Percentiles rank a stretch among this genome's conserved stretches.
phyloP scores from a whole-genome alignment of 1,139 yeast species.

The Candida tetrigidarum region DNA sequence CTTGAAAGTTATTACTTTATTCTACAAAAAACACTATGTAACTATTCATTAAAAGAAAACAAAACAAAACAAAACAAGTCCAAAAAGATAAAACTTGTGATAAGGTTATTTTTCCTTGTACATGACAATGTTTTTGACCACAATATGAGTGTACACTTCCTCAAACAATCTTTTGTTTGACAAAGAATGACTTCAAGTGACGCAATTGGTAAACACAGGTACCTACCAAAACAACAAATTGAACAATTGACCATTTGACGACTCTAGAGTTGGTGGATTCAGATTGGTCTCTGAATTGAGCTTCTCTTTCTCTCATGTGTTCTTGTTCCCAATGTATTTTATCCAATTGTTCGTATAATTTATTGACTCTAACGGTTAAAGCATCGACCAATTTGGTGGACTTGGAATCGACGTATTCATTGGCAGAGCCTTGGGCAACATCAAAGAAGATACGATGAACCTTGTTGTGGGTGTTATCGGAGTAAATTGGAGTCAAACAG shows the following conservation, averaged over 20 bases:
- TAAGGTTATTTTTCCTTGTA: no score
- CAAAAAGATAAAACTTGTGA: no score
- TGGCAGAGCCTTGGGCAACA: conserved; percentile 50
- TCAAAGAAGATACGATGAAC: conserved; percentile 50
- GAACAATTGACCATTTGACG: conserved; percentile 50
- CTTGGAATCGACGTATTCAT: conserved; percentile 53
- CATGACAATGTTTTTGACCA: no score
- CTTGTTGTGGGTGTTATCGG: conserved; percentile 37
- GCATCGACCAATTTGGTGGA: conserved; percentile 47
- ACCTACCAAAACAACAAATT: conserved; percentile 49
- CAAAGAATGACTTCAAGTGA: conserved; percentile 55
- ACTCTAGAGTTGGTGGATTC: conserved; percentile 52
- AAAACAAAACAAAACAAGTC: no score
- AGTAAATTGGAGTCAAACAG: conserved; percentile 48
- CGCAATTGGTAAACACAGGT: conserved; percentile 54
- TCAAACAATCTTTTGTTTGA: conserved; percentile 54
- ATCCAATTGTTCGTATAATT: conserved; percentile 45
- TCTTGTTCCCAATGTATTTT: conserved; percentile 53
- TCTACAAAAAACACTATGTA: not conserved
- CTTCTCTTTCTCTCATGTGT: conserved; percentile 51
- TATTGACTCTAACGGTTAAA: conserved; percentile 43
- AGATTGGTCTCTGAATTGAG: conserved; percentile 50
- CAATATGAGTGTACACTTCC: no score
- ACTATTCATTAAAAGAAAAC: not conserved
- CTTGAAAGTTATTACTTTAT: not conserved